Evolutionary conservation across 129 eudicot species (phyloP), one percentile per base, ranked within the genome.

Genomic region (sunflower (Helianthus annuus)): DNA sequence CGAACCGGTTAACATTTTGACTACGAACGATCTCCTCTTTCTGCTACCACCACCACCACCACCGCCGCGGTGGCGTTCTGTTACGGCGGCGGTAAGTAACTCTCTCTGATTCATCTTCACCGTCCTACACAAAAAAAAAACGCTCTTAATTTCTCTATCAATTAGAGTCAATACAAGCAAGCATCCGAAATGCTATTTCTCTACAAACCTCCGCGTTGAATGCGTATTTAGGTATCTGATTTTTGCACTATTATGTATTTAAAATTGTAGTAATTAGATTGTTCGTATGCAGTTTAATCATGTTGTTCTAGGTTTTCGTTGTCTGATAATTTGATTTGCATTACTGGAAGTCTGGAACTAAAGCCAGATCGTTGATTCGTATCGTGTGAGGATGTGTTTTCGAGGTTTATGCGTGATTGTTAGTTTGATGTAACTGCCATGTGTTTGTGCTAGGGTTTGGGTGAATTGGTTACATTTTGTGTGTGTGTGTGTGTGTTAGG

Each of bases 21-120:
- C 78, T 73, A 73, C 61, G 48, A 57, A 73, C 78, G 36, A 32
- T 57, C 56, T 58, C 46, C 27, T 58, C 44, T 24, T 42, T 42
- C 66, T 10, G 27, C 29, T 32, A 44, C 61, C 73, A 68, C 74
- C 57, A 56, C 74, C 57, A 56, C 27, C 68, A 54, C 62, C 76
- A 19, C 80, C 64, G 70, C 52, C 13, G 34, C 70, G 76, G 81
- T 77, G 76, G 76, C 75, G 75, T 71, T 39, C 76, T 65, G 66
- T 48, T 72, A 29, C 64, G 40, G 42, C 29, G 64, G 12, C 64
- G 40, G 42, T 27, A 39, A 42, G 10, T 58, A 51, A 58, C 81
- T 17, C 46, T 6, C 10, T 5, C 36, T 61, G 27, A 32, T 32
- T 62, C 34, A 16, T 62, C 27, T 1, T 15, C 44, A 32, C 40